Percentiles rank a stretch among this genome's conserved stretches.
These are phyloP conservation scores for Pseudopithomyces chartarum DNA, from an alignment of 2,329 filamentous ascomycete species.

Conservation along the genomic window DNA sequence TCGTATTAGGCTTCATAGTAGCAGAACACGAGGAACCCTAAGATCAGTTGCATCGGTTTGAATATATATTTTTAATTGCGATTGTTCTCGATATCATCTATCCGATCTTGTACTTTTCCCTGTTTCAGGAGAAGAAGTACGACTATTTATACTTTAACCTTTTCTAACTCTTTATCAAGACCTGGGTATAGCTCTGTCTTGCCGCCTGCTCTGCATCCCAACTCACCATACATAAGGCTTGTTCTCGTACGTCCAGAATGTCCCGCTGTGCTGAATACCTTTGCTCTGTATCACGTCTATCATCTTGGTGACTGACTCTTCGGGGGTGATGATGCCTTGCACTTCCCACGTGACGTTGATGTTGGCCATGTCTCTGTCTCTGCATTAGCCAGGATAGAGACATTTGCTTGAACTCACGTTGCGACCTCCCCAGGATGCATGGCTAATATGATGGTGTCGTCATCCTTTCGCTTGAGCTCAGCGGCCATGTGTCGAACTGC, in stretches of 20 bases:
- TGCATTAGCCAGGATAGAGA: neutral
- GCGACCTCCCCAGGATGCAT: conserved; percentile 64
- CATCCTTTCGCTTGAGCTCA: conserved; percentile 57
- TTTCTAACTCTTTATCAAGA: too few relatives aligned
- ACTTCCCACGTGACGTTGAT: conserved; percentile 58
- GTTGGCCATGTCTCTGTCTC: conserved; percentile 57
- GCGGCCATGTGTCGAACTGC: conserved; percentile 61
- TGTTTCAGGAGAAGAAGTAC: neutral
- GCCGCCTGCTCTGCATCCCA: too few relatives aligned
- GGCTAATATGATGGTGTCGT: conserved; percentile 57
- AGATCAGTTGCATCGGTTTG: too few relatives aligned
- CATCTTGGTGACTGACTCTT: conserved; percentile 57
- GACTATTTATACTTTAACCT: neutral
- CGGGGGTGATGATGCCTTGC: conserved; percentile 56
- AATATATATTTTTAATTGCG: too few relatives aligned
- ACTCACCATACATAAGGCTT: conserved; percentile 44
- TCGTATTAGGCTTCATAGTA: too few relatives aligned
- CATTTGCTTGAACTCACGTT: conserved; percentile 44
- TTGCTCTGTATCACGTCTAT: conserved; percentile 58
- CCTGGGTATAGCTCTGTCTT: neutral
- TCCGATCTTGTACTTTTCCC: neutral
- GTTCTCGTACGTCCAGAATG: conserved; percentile 62
- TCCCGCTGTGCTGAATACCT: conserved; percentile 55
- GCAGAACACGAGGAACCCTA: too few relatives aligned
- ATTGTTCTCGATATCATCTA: too few relatives aligned